Base-by-base conservation (phyloP, 2,329 filamentous ascomycete genomes). In the Ceratocystiopsis brevicomis region DNA sequence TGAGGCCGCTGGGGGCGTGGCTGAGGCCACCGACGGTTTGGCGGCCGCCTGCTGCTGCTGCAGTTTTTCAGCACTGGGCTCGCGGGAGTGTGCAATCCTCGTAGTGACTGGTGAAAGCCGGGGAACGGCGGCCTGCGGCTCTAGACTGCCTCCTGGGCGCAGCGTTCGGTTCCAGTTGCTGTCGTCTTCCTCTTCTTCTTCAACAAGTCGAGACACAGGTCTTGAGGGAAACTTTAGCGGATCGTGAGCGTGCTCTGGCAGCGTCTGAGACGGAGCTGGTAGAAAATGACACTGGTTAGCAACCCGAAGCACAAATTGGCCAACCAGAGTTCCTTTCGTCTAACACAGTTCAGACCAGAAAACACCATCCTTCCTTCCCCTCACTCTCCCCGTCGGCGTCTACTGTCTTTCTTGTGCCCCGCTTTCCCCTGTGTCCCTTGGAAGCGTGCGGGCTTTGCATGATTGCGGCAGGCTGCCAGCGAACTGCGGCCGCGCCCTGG, bases 241-340 rank as follows among this genome's bases (percentile, higher is more conserved):
- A 53, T 73, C 68, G 56, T 65, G 62, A 51, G 62, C 56, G 55
- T 69, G 66, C 55, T 74, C 71, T 58, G 68, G 65, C 63, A 67
- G 61, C 62, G 68, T 64, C 65, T 73, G 69, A 59, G 70, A 72
- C 64, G 68, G 67, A 64, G 69, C 71, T 75, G 53, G 51, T 13
- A 35, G n/a, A n/a, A 38, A 30, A 21, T 4, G 25, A 11, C 25
- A 30, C 10, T 37, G 14, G 38, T 42, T n/a, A 44, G 42, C 45
- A 40, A 30, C 25, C 25, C 8, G 4, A 30, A 9, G 25, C 25
- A 30, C 25, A 30, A 30, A 30, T 30, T 10, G 25, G 8, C 25
- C 10, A 30, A 30, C 25, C 19, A 9, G 10, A 30, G 25, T 30
- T 9, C 25, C 10, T 30, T 10, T 30, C 25, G 10, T 10, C 8